phyloP scores from a whole-genome alignment of 2,329 filamentous ascomycete species.

The Fusarium udum region DNA sequence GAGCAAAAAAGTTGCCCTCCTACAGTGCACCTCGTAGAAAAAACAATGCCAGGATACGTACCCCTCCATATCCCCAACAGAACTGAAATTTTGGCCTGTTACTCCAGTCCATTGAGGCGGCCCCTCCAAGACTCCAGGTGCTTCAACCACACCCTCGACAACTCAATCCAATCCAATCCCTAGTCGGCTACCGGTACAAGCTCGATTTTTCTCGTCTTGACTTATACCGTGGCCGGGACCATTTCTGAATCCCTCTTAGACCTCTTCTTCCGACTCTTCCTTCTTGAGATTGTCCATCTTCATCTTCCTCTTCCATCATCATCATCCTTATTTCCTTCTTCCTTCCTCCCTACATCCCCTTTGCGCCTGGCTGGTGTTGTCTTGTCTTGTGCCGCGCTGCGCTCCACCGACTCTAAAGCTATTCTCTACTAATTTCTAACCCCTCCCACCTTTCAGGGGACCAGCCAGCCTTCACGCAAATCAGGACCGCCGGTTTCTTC shows the following conservation, averaged over 20 bases:
- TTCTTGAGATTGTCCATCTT: constrained; percentile 44
- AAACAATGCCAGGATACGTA: constrained; percentile 43
- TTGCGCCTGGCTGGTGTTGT: constrained; percentile 45
- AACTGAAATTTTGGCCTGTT: constrained; percentile 51
- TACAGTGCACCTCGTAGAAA: constrained; percentile 2
- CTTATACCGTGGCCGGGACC: constrained; percentile 45
- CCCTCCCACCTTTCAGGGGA: constrained; percentile 41
- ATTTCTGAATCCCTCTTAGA: constrained; percentile 39
- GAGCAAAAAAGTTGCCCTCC: constrained; percentile 25
- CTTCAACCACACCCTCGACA: constrained; percentile 39
- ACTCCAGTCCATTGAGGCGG: constrained; percentile 42
- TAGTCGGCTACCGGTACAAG: constrained; percentile 35
- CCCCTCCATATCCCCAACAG: constrained; percentile 54
- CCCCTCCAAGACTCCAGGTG: constrained; percentile 40
- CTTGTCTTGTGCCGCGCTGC: constrained; percentile 38
- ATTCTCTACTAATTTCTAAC: constrained; percentile 43
- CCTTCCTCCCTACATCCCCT: constrained; percentile 30
- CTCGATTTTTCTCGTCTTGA: constrained; percentile 42
- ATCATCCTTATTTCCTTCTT: constrained; percentile 28
- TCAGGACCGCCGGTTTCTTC: constrained; percentile 40
- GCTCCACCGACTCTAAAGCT: constrained; percentile 42
- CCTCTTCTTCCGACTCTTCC: constrained; percentile 38
- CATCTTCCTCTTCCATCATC: constrained; percentile 35
- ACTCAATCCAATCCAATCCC: constrained; percentile 18
- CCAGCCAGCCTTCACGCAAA: constrained; percentile 43